Base-by-base conservation (phyloP, 768 basidiomycete species). In the Russula ochroleuca region DNA sequence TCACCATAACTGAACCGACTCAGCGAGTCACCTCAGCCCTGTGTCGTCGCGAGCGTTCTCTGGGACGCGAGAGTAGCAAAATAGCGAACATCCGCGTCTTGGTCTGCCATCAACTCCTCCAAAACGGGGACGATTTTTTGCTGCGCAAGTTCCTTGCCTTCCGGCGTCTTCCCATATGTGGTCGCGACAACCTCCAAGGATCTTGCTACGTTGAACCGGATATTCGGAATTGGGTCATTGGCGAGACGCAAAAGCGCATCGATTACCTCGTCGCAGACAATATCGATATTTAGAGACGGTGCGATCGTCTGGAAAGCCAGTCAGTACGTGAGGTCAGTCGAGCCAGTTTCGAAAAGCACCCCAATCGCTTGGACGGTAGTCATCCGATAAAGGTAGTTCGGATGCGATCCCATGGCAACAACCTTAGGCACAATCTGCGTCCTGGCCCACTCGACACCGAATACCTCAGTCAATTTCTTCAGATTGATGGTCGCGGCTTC, bases 341-440 rank as follows among this genome's bases (percentile, higher is more conserved):
- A 58, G 40, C 51, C 23, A 66, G 33, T 31, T n/a, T 65, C 49
- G 60, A 66, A 47, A 57, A 87, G 66, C 73, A 98, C 96, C 71
- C 93, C 95, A 71, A 99, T 95, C 37, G 96, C 96, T 75, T 98
- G 94, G 49, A 98, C 93, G 17, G 97, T 98, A 3, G 97, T 99
- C 94, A 99, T 97, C 71, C 97, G 81, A 77, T 91, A 97, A 31
- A 98, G 81, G 75, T 98, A 98, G 74, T 98, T 99, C 35, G 92
- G 92, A 76, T 98, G 94, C 62, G 88, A 84, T 5, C 94, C 95
- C 97, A 98, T 98, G 54, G 87, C 91, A 75, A 98, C 87, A 23
- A 99, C 92, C 75, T 96, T 96, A 4, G 97, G 97, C 41, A 98
- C 92, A 70, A 99, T 98, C 37, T 94, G 86, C 54, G 83, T 79